These are phyloP conservation scores for Tylopilus rubrobrunneus DNA, from an alignment of 768 basidiomycete species.

Conservation along the genomic window DNA sequence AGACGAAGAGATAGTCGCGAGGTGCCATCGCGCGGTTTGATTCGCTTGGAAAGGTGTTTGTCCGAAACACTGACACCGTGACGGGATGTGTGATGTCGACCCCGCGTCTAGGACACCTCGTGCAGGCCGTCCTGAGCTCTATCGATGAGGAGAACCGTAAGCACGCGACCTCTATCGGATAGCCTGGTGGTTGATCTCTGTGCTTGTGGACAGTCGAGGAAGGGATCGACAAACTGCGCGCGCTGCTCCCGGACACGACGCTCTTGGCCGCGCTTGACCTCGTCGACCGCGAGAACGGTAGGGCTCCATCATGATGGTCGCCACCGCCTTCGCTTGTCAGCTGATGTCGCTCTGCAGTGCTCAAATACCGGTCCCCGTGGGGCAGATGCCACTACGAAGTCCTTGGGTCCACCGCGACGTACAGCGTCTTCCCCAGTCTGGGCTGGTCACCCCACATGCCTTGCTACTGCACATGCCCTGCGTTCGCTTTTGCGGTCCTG, in stretches of 20 bases:
- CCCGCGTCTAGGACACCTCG: slow-evolving; percentile 22
- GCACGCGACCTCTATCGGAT: neutral
- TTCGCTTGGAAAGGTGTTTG: neutral
- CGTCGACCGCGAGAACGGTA: slow-evolving; percentile 69
- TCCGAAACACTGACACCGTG: neutral
- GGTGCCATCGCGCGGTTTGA: slow-evolving; percentile 15
- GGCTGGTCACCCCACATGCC: slow-evolving; percentile 38
- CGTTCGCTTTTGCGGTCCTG: slow-evolving; percentile 64
- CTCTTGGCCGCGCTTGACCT: slow-evolving; percentile 72
- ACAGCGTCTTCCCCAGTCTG: slow-evolving; percentile 52
- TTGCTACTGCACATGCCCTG: slow-evolving; percentile 72
- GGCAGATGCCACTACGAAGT: slow-evolving; percentile 64
- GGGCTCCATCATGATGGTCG: slow-evolving; percentile 6
- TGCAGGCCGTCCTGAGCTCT: slow-evolving; percentile 31
- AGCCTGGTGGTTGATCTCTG: neutral
- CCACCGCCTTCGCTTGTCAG: neutral
- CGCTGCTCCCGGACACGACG: slow-evolving; percentile 58
- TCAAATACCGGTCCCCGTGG: slow-evolving; percentile 56
- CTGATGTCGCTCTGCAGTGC: slow-evolving; percentile 39
- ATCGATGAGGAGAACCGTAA: slow-evolving; percentile 33
- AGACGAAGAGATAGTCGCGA: slow-evolving; percentile 57
- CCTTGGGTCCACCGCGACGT: slow-evolving; percentile 58
- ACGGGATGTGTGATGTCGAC: slow-evolving; percentile 13
- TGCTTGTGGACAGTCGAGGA: slow-evolving; percentile 41
- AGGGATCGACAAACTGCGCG: slow-evolving; percentile 49